Conservation (phyloP, 164 flowering plant genomes). For the Sextonia rubra region DNA sequence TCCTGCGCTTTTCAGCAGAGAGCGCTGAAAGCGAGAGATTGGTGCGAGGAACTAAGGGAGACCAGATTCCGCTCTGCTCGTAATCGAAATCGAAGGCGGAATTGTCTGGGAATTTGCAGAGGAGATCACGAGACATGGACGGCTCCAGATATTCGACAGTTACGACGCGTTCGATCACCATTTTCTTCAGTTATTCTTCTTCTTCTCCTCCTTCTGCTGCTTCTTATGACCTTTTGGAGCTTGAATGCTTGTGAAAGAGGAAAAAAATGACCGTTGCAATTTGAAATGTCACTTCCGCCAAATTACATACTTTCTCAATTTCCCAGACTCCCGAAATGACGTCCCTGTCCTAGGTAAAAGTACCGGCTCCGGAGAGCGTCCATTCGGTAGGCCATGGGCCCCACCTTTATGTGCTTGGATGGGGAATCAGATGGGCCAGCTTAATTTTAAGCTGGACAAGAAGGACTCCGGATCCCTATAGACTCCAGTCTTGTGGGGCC, state of each 20-base stretch:
- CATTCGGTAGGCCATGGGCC: too few relatives aligned
- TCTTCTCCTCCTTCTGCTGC: not conserved
- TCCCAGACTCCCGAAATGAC: too few relatives aligned
- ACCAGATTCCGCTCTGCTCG: conserved; percentile 85
- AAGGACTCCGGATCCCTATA: too few relatives aligned
- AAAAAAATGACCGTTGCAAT: conserved; percentile 2
- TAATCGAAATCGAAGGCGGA: conserved; percentile 82
- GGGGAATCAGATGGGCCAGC: too few relatives aligned
- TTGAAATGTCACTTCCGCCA: not conserved
- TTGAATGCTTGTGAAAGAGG: not conserved
- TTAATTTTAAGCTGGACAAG: too few relatives aligned
- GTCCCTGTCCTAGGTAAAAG: too few relatives aligned
- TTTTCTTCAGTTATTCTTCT: not conserved
- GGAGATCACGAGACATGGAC: conserved; percentile 56
- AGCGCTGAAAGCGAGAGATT: not conserved
- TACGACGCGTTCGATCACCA: conserved; percentile 18
- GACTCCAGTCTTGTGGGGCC: too few relatives aligned
- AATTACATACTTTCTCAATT: too few relatives aligned
- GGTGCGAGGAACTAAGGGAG: conserved; percentile 55
- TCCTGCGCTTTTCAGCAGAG: conserved; percentile 12
- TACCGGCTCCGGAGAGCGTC: too few relatives aligned
- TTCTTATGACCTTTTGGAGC: not conserved
- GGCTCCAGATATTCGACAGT: conserved; percentile 60
- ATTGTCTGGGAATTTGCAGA: conserved; percentile 73
- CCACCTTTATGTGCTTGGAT: too few relatives aligned